Evolutionary conservation across 2,329 filamentous ascomycete species (phyloP), one percentile per base, ranked within the genome.

Genomic region (Colletotrichum kahawae): DNA sequence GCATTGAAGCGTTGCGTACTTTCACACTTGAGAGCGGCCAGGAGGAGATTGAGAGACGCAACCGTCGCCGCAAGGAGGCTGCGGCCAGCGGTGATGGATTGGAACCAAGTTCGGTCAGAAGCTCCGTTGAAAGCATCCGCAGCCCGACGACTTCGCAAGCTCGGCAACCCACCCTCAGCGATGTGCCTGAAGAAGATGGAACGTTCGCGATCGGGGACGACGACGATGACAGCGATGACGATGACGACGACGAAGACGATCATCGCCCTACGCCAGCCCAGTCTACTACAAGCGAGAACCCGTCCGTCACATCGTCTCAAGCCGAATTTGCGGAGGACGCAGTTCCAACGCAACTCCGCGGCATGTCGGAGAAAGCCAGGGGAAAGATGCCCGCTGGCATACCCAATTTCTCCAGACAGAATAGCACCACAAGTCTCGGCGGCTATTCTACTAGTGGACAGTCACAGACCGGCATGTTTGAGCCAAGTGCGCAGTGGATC

Each of bases 281-380:
- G 36, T 92, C 91, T 12, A 93, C 92, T 1, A 90, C 93, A 2
- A 92, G 92, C 83, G 87, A 94, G 82, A 85, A 90, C 76, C 84
- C 92, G 79, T 88, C 90, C 76, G 90, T 92, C 48, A 91, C 93
- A 27, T 93, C 94, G 5, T 96, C 95, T 0, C 87, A 94, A 24
- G 91, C 92, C 0, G 91, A 91, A 0, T 87, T 88, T 51, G 85
- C 90, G 1, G 95, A 97, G 74, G 95, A 97, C 75, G 93, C 94
- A 5, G 91, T 98, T 12, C 95, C 95, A 16, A 89, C 92, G 24
- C 96, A 98, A 82, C 83, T 98, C 34, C 91, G 95, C 72, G 95
- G 95, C 70, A 98, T 98, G 95, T 98, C 96, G 24, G 97, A 98
- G 84, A 99, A 98, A 83, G 97, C 97, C 18, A 90, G 97, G 65